Base-by-base conservation (phyloP, 345 rosid genomes). In the Lepidium aucheri region DNA sequence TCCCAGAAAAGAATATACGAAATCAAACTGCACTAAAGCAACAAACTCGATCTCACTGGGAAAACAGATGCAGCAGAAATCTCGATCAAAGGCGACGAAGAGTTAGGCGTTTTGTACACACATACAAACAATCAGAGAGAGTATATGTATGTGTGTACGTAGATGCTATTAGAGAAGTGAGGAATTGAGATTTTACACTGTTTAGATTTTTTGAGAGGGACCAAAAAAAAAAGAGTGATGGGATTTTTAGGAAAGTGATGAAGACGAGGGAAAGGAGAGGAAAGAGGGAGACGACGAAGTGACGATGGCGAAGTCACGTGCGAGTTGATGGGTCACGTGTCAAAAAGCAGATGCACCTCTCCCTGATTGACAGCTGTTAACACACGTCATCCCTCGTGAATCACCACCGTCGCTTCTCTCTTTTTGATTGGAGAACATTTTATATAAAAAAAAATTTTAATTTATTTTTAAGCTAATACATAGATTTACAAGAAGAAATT, bases 241-340 rank as follows among this genome's bases (percentile, higher is more conserved):
- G 53, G 26, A 73, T 67, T 52, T 52, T 73, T 60, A 53, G 69
- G 63, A 65, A 56, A 56, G 73, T 53, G 61, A 74, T 69, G 74
- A 35, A 44, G 76, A 73, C 26, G 79, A 68, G 75, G 56, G 67
- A 49, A 44, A 55, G 42, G 62, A 53, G 61, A 45, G 13, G 44
- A 50, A 22, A 64, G 36, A 32, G 35, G 18, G 74, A 53, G 69
- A 71, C 58, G 76, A 72, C 50, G 7, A 54, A 54, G 63, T 63
- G 70, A 65, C 35, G 73, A 65, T 56, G 69, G 16, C 43, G 10
- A 35, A 49, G 47, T 75, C 78, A 69, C 74, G 74, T 74, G 78
- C 65, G 79, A 65, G 44, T 36, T 33, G 76, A 68, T 69, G 79
- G 67, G 69, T 86, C 90, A 86, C 90, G 90, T 87, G 93, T 70